Percentiles rank a stretch among this genome's conserved stretches.
phyloP scores from a whole-genome alignment of 2,329 filamentous ascomycete genomes.

The Hymenoscyphus scutula region DNA sequence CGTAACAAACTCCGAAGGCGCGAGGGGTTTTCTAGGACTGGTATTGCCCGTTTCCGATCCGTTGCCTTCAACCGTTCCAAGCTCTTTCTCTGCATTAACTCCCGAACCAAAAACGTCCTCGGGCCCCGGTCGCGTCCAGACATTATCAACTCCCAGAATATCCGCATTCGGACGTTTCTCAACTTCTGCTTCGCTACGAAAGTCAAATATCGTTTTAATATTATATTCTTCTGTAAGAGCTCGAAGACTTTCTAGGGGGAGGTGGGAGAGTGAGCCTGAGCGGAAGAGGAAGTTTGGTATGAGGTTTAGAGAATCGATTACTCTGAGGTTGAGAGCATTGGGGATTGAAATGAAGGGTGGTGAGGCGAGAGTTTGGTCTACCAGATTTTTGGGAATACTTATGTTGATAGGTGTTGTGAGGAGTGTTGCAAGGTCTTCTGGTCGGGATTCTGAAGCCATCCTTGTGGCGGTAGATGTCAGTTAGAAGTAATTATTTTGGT shows the following conservation, averaged over 20 bases:
- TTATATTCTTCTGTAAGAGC: constrained; percentile 14
- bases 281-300: constrained; percentile 19
- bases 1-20: background rate
- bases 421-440: no score
- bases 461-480: no score
- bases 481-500: no score
- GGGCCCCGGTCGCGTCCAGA: constrained; percentile 42
- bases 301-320: constrained; percentile 13
- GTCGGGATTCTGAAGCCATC: no score
- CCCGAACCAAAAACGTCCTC: constrained; percentile 23
- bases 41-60: background rate
- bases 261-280: constrained; percentile 17
- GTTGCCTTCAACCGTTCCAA: background rate
- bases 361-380: constrained; percentile 4
- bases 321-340: constrained; percentile 20
- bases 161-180: constrained; percentile 43
- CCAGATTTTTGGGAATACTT: no score
- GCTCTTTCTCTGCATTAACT: background rate
- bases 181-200: constrained; percentile 48
- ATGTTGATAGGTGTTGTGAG: constrained; percentile 7
- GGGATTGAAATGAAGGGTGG: constrained; percentile 25
- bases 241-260: constrained; percentile 8
- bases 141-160: constrained; percentile 45
- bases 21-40: background rate
- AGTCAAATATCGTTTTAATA: constrained; percentile 46